Evolutionary conservation across 108 stramenopile genomes (phyloP).

Genomic region (Nannochloropsis granulata): DNA sequence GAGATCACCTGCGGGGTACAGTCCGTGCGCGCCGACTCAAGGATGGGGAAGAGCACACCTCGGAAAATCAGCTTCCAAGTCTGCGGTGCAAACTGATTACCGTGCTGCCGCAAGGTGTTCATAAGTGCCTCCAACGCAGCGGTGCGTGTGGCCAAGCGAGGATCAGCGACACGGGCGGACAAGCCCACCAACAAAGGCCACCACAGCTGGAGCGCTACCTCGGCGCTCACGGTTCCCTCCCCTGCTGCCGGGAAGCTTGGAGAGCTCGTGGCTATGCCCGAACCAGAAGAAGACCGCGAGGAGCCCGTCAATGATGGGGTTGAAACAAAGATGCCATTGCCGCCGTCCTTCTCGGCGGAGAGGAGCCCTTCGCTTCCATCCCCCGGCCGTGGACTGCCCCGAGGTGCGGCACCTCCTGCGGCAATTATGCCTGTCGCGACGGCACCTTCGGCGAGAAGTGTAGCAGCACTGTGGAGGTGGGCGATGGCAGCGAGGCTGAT

Average conservation of each 20-base stretch:
- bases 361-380: not conserved
- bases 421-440: not conserved
- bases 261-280: not conserved
- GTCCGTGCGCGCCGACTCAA: conserved; percentile 39
- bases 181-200: conserved; percentile 91
- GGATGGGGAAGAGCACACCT: conserved; percentile 38
- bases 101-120: conserved; percentile 18
- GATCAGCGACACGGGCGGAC: conserved; percentile 61
- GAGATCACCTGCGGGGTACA: conserved; percentile 14
- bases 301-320: not conserved
- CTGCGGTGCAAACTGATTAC: conserved; percentile 20
- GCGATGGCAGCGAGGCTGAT: conserved; percentile 46
- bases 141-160: conserved; percentile 43
- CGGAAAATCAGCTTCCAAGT: conserved; percentile 40
- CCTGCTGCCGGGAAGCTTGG: not conserved
- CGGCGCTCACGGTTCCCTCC: not conserved
- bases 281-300: not conserved
- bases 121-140: conserved; percentile 24
- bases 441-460: not conserved
- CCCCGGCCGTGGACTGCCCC: not conserved
- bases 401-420: not conserved
- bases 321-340: not conserved
- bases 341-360: not conserved
- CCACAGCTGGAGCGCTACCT: conserved; percentile 57
- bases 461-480: conserved; percentile 23